Evolutionary conservation across 2,329 filamentous ascomycete species (phyloP).

Genomic region (Talaromyces amestolkiae): DNA sequence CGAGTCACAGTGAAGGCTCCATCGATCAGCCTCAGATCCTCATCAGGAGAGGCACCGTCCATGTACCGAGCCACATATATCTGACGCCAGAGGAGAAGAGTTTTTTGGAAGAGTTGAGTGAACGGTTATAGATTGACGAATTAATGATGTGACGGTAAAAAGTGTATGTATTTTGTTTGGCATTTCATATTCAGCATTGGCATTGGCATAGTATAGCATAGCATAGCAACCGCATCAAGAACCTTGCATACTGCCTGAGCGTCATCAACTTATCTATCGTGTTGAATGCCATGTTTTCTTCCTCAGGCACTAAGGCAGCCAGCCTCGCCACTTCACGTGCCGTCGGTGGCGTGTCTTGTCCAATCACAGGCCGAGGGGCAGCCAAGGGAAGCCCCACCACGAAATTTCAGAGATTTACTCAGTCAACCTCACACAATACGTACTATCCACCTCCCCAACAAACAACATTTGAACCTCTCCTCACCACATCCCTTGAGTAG

Average conservation of each 20-base stretch:
- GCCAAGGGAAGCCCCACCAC: constrained; percentile 12
- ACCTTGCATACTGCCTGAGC: constrained; percentile 22
- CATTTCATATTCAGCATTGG: neutral
- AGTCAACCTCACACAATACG: neutral
- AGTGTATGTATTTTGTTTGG: neutral
- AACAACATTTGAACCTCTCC: neutral
- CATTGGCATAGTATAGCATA: neutral
- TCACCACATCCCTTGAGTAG: neutral
- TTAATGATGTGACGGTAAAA: neutral
- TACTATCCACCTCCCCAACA: neutral
- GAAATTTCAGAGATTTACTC: constrained; percentile 17
- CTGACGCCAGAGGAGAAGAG: constrained; percentile 34
- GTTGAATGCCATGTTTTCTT: neutral
- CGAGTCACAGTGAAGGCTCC: constrained; percentile 9
- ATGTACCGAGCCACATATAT: constrained; percentile 34
- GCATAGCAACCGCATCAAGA: neutral
- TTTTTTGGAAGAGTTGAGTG: constrained; percentile 35
- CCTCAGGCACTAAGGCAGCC: constrained; percentile 14
- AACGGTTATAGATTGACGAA: neutral
- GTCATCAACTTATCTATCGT: neutral
- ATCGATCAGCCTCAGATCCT: constrained; percentile 30
- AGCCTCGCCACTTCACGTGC: constrained; percentile 20
- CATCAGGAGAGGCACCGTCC: constrained; percentile 31
- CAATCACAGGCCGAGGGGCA: constrained; percentile 13
- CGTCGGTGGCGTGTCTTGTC: constrained; percentile 17